phyloP scores from a whole-genome alignment of 2,329 filamentous ascomycete genomes.

The Falciphora oryzae region DNA sequence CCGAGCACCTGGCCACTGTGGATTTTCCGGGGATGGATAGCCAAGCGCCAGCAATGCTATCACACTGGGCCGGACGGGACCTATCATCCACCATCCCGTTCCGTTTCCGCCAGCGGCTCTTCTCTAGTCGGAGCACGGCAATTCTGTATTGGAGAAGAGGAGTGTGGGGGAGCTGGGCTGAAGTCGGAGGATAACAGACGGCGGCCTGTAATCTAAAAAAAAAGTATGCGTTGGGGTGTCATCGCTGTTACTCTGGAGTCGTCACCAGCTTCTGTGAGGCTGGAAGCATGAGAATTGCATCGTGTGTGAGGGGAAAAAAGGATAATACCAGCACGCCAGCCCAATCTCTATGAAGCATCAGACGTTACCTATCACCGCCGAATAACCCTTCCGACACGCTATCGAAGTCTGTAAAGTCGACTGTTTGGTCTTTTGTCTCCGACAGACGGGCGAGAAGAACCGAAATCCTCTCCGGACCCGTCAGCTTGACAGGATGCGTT shows the following conservation, averaged over 20 bases:
- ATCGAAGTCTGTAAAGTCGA: neutral
- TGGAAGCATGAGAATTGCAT: neutral
- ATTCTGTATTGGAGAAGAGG: neutral
- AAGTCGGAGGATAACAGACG: neutral
- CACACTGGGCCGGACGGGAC: too few species aligned
- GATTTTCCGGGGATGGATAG: too few species aligned
- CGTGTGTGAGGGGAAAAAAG: neutral
- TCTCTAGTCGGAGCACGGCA: neutral
- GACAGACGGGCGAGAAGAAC: neutral
- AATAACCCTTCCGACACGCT: neutral
- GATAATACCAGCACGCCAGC: neutral
- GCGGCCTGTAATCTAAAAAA: neutral
- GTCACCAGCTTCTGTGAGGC: neutral
- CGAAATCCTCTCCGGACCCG: too few species aligned
- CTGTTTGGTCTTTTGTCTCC: neutral
- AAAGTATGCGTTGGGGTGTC: neutral
- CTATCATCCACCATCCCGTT: neutral
- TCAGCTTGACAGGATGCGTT: neutral
- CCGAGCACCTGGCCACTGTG: neutral
- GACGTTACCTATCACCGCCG: neutral
- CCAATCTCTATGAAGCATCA: neutral
- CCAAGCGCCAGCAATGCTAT: neutral
- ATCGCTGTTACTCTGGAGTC: neutral
- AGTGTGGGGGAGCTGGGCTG: neutral
- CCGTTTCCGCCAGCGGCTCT: neutral